These are phyloP conservation scores for Metschnikowia dekortorum DNA, from an alignment of 805 yeast genomes.

Conservation along the genomic window DNA sequence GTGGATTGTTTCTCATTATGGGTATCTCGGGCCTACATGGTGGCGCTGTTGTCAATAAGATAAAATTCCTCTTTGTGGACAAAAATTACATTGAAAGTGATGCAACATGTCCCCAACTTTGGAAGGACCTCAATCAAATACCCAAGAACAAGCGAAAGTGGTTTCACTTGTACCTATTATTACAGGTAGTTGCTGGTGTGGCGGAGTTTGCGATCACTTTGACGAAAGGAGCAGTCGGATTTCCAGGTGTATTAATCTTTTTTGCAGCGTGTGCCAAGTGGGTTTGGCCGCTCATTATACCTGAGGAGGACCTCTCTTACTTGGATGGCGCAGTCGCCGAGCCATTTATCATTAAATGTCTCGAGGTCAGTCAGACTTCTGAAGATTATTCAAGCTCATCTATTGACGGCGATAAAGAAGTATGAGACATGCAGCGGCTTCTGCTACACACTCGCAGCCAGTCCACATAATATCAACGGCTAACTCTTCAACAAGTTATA, in stretches of 20 bases:
- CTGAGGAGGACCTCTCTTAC: constrained; percentile 51
- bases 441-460: background rate
- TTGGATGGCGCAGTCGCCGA: constrained; percentile 68
- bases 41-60: constrained; percentile 59
- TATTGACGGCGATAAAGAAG: constrained; percentile 2
- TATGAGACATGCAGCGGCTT: background rate
- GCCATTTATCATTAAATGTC: constrained; percentile 48
- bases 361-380: constrained; percentile 16
- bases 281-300: constrained; percentile 60
- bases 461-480: background rate
- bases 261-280: constrained; percentile 60
- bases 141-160: constrained; percentile 34
- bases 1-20: constrained; percentile 93
- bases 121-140: constrained; percentile 25
- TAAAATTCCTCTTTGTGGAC: constrained; percentile 63
- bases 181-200: constrained; percentile 65
- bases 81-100: constrained; percentile 32
- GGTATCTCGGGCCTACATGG: constrained; percentile 73
- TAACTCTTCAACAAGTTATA: background rate
- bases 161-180: constrained; percentile 50
- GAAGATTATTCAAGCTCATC: background rate
- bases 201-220: constrained; percentile 83
- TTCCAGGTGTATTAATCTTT: constrained; percentile 78
- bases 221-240: constrained; percentile 89
- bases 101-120: constrained; percentile 34